phyloP scores from a whole-genome alignment of 164 flowering plant species.

The Saururus chinensis region DNA sequence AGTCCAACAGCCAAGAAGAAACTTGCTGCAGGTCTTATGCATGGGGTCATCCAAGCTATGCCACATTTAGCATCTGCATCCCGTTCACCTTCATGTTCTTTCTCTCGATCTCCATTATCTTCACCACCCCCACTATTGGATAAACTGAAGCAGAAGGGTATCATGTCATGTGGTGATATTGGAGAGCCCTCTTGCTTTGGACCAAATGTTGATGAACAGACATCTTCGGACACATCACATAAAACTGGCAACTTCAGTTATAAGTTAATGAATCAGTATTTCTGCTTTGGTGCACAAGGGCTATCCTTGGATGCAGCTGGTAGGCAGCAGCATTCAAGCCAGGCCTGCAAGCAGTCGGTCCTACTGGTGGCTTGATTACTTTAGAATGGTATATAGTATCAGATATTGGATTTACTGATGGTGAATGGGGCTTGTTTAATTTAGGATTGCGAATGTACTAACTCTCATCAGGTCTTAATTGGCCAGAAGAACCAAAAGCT shows the following conservation, averaged over 20 bases:
- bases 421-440: too few species aligned
- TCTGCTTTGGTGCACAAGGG: constrained; percentile 72
- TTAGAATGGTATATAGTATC: background rate
- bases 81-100: constrained; percentile 12
- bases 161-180: constrained; percentile 4
- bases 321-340: constrained; percentile 5
- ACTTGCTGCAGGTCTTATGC: constrained; percentile 59
- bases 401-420: background rate
- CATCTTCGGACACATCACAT: background rate
- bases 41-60: constrained; percentile 62
- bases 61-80: constrained; percentile 21
- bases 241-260: constrained; percentile 28
- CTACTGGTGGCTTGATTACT: constrained; percentile 15
- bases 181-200: constrained; percentile 24
- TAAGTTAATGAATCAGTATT: constrained; percentile 60
- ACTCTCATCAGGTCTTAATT: too few species aligned
- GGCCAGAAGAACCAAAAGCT: too few species aligned
- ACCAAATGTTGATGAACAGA: constrained; percentile 4
- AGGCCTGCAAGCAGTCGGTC: constrained; percentile 14
- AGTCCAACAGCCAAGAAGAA: constrained; percentile 77
- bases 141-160: constrained; percentile 21
- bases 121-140: constrained; percentile 30
- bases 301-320: constrained; percentile 26
- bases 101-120: constrained; percentile 32
- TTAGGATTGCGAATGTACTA: too few species aligned